phyloP scores from a whole-genome alignment of 306 rosid genomes.

The Cucurbita moschata region DNA sequence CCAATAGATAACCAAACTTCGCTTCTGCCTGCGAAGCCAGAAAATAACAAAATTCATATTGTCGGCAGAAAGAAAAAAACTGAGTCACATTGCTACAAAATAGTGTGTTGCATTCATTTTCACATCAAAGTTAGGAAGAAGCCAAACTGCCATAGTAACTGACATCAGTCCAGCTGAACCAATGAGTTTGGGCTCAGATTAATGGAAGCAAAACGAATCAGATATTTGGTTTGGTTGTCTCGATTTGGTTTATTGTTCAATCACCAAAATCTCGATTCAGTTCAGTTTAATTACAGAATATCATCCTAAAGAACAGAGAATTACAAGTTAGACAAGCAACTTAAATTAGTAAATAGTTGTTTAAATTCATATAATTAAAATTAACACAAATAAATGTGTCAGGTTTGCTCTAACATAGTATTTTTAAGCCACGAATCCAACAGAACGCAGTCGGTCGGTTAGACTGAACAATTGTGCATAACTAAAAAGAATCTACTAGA shows the following conservation, averaged over 20 bases:
- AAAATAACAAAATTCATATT: neutral
- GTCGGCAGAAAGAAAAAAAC: neutral
- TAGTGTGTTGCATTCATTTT: neutral
- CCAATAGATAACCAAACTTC: constrained; percentile 86
- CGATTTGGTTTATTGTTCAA: neutral
- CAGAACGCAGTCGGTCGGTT: neutral
- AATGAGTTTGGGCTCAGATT: neutral
- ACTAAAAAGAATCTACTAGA: neutral
- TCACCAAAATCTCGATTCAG: neutral
- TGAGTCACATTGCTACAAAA: neutral
- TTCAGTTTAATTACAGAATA: neutral
- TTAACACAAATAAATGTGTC: neutral
- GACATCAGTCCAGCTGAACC: neutral
- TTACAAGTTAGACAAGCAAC: neutral
- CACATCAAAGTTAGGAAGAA: neutral
- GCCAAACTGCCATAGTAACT: neutral
- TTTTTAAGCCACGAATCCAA: neutral
- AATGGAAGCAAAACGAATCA: no score
- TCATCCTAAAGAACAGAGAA: neutral
- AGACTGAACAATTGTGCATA: neutral
- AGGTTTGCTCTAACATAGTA: neutral
- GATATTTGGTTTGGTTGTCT: neutral
- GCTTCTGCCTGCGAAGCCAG: constrained; percentile 64
- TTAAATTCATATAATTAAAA: neutral
- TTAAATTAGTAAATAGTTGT: neutral